Evolutionary conservation across 177 flowering plant genomes (phyloP).

Genomic region (Vitis hybrid): DNA sequence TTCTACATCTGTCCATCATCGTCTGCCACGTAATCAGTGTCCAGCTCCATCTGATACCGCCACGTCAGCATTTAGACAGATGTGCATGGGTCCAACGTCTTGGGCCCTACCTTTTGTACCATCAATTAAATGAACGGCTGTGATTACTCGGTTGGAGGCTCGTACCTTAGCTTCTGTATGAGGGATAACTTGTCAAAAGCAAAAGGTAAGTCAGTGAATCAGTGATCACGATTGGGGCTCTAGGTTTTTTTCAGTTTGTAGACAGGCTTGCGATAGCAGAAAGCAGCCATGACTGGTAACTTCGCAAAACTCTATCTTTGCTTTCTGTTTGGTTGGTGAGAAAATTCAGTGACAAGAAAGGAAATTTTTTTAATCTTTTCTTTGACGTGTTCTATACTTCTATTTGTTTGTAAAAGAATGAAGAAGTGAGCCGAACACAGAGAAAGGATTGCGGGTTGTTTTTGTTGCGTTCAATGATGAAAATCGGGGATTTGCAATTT

Average conservation of each 20-base stretch:
- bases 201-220: background rate
- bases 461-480: no score
- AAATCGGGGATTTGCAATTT: no score
- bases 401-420: no score
- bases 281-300: conserved; percentile 20
- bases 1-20: conserved; percentile 9
- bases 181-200: background rate
- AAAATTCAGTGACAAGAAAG: background rate
- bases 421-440: no score
- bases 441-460: no score
- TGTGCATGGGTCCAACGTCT: background rate
- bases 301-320: background rate
- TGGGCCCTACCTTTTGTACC: no score
- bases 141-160: background rate
- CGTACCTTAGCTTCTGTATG: conserved; percentile 9
- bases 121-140: background rate
- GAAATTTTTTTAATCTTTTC: no score
- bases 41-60: background rate
- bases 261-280: background rate
- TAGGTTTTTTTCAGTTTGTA: background rate
- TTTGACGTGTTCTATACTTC: no score
- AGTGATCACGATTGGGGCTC: background rate
- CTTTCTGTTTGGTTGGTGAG: background rate
- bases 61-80: background rate
- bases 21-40: background rate